Evolutionary conservation across 2,329 filamentous ascomycete genomes (phyloP), one percentile per base, ranked within the genome.

Genomic region (Neonectria sp.): DNA sequence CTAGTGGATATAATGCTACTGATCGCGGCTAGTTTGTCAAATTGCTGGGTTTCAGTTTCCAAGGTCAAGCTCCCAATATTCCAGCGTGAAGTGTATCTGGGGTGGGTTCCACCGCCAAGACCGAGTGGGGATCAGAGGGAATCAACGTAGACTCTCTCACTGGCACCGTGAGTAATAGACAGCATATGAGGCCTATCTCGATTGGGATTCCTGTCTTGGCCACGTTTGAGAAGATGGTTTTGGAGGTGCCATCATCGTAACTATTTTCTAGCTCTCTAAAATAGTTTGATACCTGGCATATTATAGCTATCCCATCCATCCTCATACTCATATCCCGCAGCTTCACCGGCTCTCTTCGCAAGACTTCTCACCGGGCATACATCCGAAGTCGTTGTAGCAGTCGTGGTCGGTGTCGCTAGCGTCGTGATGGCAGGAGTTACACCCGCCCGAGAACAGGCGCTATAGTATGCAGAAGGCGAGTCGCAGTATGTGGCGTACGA

Each of bases 231-330:
- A 21, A 21, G 21, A 29, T 29, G 25, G 35, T 13, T 24, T 48
- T n/a, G 61, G 27, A 29, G 4, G 7, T 29, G 27, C 7, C 27
- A 29, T 29, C 27, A 29, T 29, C 27, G 27, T 29, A 4, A 4
- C 7, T 29, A 7, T 29, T 29, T 7, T 29, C 7, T 29, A 35
- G 33, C 33, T n/a, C 5, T n/a, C 25, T 51, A 59, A 45, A 59
- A 46, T 11, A 63, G 4, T 25, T 48, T 40, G 15, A 43, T 89
- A 58, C 79, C 73, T n/a, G 93, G 85, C 11, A 93, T 80, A 9
- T 79, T 79, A 70, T 86, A 59, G 4, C 25, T 11, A 55, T 65
- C 66, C 62, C 66, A 68, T 5, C 49, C 17, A 3, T 58, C 57
- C 3, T 65, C 57, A 58, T 49, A 68, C 46, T 68, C 62, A 7